These are phyloP conservation scores for Xylariaceae sp. DNA, from an alignment of 2,329 filamentous ascomycete genomes.

Conservation along the genomic window DNA sequence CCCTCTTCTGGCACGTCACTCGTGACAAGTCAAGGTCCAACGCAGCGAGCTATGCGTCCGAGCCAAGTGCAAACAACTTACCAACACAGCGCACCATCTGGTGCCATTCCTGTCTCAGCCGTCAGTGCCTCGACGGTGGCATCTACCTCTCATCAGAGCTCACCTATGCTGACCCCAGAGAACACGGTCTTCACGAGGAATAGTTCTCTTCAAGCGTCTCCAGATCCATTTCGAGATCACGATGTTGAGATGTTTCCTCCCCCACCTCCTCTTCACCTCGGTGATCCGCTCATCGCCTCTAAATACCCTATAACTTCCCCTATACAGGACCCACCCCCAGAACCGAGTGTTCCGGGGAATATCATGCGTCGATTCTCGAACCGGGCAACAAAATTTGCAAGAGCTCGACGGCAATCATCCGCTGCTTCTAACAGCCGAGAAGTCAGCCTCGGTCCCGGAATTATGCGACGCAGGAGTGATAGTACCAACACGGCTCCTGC, in stretches of 20 bases:
- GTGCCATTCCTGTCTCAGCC: conserved; percentile 47
- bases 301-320: conserved; percentile 57
- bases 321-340: conserved; percentile 59
- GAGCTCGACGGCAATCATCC: conserved; percentile 71
- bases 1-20: conserved; percentile 32
- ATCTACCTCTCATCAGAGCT: conserved; percentile 52
- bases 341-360: conserved; percentile 54
- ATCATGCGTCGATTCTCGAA: conserved; percentile 84
- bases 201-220: conserved; percentile 64
- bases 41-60: conserved; percentile 42
- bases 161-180: conserved; percentile 55
- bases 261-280: conserved; percentile 61
- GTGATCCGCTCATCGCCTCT: conserved; percentile 66
- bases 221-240: conserved; percentile 56
- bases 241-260: conserved; percentile 49
- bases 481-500: conserved; percentile 70
- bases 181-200: conserved; percentile 47
- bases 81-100: conserved; percentile 34
- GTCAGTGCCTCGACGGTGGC: conserved; percentile 54
- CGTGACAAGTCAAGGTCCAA: conserved; percentile 41
- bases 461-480: conserved; percentile 82
- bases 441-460: conserved; percentile 82
- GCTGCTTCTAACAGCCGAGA: conserved; percentile 74
- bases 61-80: conserved; percentile 47
- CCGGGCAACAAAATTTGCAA: conserved; percentile 66